These are phyloP conservation scores for Diplogelasinospora grovesii DNA, from an alignment of 495 filamentous ascomycete genomes.

Conservation along the genomic window DNA sequence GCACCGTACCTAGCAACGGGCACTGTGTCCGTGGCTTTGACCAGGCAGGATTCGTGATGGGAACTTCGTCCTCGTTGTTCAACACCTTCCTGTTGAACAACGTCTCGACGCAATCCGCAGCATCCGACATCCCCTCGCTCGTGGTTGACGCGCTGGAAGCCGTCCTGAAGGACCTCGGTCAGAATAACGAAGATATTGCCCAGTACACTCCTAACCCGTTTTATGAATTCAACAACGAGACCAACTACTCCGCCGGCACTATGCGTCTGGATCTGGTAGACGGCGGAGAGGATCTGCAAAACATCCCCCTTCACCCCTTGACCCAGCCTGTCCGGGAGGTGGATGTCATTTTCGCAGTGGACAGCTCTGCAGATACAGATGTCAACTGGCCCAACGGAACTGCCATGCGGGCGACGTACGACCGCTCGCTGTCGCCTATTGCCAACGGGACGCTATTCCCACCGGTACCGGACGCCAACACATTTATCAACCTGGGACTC, in stretches of 20 bases:
- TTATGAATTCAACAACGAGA: constrained; percentile 56
- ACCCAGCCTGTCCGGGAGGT: constrained; percentile 73
- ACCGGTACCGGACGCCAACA: constrained; percentile 70
- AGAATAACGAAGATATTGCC: constrained; percentile 68
- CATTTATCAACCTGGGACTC: constrained; percentile 79
- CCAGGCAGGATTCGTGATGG: constrained; percentile 79
- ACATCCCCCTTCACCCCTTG: constrained; percentile 79
- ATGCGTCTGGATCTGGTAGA: constrained; percentile 70
- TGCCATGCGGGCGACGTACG: constrained; percentile 73
- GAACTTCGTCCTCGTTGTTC: constrained; percentile 87
- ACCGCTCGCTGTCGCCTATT: constrained; percentile 59
- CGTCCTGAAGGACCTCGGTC: constrained; percentile 50
- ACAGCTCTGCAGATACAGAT: constrained; percentile 74
- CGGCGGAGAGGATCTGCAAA: constrained; percentile 81
- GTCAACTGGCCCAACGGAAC: constrained; percentile 84
- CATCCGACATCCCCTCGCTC: constrained; percentile 42
- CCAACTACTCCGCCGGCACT: constrained; percentile 52
- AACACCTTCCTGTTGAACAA: constrained; percentile 64
- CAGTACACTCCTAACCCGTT: constrained; percentile 83
- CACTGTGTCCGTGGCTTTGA: constrained; percentile 76
- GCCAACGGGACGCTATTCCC: constrained; percentile 83
- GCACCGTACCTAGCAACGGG: constrained; percentile 50
- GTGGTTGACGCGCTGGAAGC: constrained; percentile 45
- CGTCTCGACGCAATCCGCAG: constrained; percentile 31
- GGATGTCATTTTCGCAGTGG: constrained; percentile 89